Evolutionary conservation across 352 stramenopile genomes (phyloP), one percentile per base, ranked within the genome.

Genomic region (Globisporangium irregulare): DNA sequence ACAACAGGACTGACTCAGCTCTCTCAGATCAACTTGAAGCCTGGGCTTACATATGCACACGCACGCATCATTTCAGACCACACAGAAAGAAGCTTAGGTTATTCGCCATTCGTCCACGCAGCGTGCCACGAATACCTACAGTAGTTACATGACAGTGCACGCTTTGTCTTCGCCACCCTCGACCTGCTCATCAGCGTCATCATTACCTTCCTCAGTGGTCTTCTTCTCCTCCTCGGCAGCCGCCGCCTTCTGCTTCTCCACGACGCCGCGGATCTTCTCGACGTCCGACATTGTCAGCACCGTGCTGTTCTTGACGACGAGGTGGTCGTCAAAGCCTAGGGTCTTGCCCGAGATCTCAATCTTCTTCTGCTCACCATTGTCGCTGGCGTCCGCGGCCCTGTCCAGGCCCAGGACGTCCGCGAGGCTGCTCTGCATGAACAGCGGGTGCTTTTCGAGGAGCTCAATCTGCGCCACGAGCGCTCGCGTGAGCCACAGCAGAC

Each of bases 241-340:
- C 24, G 56, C 56, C 4, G 78, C 66, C 8, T 82, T 70, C n/a
- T 72, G 69, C 64, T 81, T 82, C 54, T 74, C 70, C 9, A 90
- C 64, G 20, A 81, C 76, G 15, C 75, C 71, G 10, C 84, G 84
- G 56, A 94, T 72, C 55, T 80, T 75, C 59, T 90, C 77, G 1
- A 94, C 85, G 66, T 94, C 87, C 2, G 80, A 63, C 80, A 85
- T 91, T 9, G 84, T 92, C 29, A 94, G 73, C 68, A 94, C 87
- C 1, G 83, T 90, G 72, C 82, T 91, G 74, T 94, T 94, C 62
- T 84, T 83, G 9, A 94, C 72, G 12, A 90, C 82, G 14, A 94
- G 73, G 12, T 90, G 73, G 64, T 92, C 84, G 25, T 84, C 72
- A 48, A 81, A 75, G 14, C 79, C 84, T 8, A 94, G 72, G 25